These are phyloP conservation scores for Sporothrix sp. DNA, from an alignment of 2,329 filamentous ascomycete genomes.

Conservation along the genomic window DNA sequence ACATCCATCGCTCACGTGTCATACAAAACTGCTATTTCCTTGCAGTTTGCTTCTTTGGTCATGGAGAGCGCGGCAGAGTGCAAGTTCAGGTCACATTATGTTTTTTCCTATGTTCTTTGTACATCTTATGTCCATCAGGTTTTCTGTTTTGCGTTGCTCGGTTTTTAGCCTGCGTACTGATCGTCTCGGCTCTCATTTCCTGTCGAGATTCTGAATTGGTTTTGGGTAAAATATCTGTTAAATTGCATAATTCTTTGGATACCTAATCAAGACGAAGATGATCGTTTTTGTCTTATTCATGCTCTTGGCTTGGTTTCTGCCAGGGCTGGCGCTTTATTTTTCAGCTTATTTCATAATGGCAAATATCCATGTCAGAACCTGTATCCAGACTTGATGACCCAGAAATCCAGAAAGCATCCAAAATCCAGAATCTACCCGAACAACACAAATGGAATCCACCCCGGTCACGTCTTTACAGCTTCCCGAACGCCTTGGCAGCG, in stretches of 20 bases:
- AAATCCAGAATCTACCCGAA: no score
- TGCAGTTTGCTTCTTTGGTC: not conserved
- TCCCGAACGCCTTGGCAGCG: constrained; percentile 32
- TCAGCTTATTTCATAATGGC: not conserved
- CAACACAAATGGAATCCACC: no score
- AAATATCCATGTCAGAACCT: not conserved
- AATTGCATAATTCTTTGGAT: not conserved
- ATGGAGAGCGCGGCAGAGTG: no score
- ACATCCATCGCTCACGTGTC: not conserved
- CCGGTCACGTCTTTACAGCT: constrained; percentile 8
- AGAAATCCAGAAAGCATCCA: not conserved
- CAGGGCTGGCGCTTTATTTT: no score
- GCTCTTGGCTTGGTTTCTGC: not conserved
- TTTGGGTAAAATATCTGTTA: not conserved
- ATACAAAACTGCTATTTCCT: not conserved
- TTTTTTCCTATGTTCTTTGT: not conserved
- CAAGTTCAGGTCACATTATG: no score
- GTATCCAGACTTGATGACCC: not conserved
- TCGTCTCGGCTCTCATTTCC: not conserved
- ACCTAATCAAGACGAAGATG: no score
- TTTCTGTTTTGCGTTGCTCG: not conserved
- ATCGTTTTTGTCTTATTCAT: not conserved
- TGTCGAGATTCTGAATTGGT: not conserved
- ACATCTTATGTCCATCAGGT: not conserved
- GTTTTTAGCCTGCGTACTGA: not conserved